Base-by-base conservation (phyloP, 441 rosid genomes). In the Hura crepitans region DNA sequence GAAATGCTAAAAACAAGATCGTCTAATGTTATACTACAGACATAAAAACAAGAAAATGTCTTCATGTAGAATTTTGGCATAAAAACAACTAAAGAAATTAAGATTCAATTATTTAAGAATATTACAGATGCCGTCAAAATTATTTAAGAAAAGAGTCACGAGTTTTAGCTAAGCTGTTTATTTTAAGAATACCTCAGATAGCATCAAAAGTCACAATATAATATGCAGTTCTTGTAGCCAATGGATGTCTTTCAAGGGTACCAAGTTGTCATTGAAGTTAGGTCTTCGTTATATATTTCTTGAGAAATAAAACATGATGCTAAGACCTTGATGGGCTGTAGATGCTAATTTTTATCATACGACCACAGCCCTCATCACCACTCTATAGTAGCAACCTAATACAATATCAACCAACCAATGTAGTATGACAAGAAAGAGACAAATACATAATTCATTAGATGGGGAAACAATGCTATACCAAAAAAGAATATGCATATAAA, bases 1-100 rank as follows among this genome's bases (percentile, higher is more conserved):
- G 50, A 57, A 66, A 60, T 62, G 66, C 31, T 53, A 54, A 66
- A 59, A 62, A 62, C 23, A 33, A 66, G 43, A 70, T 20, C 23
- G 33, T 47, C 55, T 18, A 60, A 27, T 15, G 27, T 35, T 58
- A n/a, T n/a, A n/a, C n/a, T n/a, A n/a, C n/a, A n/a, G n/a, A n/a
- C n/a, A n/a, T n/a, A n/a, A n/a, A n/a, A n/a, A n/a, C n/a, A 10
- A 61, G 39, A 35, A 4, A 49, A 39, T 51, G 60, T 14, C 18
- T 17, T 37, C 23, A 54, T 54, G 30, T 20, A 4, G 9, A 37
- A 28, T 13, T 45, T 30, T n/a, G 5, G 28, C 25, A 18, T 17
- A 46, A 47, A 47, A 47, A 22, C 39, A 2, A 35, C 39, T 35
- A 49, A 27, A 28, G 25, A 57, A 57, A 28, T 11, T 7, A 17